These are phyloP conservation scores for Coniella lustricola DNA, from an alignment of 2,329 filamentous ascomycete species.

Conservation along the genomic window DNA sequence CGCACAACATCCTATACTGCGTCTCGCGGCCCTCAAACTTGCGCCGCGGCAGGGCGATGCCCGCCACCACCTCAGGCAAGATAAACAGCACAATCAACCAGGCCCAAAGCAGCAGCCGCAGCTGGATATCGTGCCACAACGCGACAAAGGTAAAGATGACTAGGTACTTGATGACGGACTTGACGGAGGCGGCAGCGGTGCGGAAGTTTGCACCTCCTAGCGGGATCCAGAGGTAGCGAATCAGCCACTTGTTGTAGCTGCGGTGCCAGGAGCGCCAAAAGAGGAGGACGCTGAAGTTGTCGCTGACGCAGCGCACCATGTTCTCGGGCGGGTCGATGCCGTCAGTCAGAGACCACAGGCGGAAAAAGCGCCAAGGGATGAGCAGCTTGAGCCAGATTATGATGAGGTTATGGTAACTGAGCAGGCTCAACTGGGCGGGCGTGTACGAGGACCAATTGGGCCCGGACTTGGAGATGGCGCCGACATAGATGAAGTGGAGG, in stretches of 20 bases:
- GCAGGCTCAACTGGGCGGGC: constrained; percentile 77
- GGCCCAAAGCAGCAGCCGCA: constrained; percentile 87
- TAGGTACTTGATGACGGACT: constrained; percentile 68
- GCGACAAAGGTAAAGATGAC: constrained; percentile 94
- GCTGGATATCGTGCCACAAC: constrained; percentile 94
- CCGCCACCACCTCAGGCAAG: constrained; percentile 73
- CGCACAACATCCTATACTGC: constrained; percentile 72
- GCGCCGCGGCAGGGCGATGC: constrained; percentile 62
- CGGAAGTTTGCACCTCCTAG: constrained; percentile 63
- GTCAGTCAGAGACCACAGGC: constrained; percentile 88
- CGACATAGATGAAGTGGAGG: constrained; percentile 86
- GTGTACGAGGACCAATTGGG: constrained; percentile 81
- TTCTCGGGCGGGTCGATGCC: constrained; percentile 95
- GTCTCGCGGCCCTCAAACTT: constrained; percentile 65
- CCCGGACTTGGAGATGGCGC: constrained; percentile 77
- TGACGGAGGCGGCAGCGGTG: constrained; percentile 38
- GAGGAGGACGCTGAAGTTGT: constrained; percentile 84
- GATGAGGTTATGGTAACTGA: constrained; percentile 93
- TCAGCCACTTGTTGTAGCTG: constrained; percentile 87
- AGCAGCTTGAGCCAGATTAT: constrained; percentile 97
- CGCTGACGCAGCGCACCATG: constrained; percentile 92
- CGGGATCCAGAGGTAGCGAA: constrained; percentile 90
- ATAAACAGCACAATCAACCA: constrained; percentile 96
- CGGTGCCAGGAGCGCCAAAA: constrained; percentile 98
- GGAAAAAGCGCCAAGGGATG: constrained; percentile 96